Evolutionary conservation across 2,329 filamentous ascomycete genomes (phyloP).

Genomic region (Ophiostoma tasmaniense): DNA sequence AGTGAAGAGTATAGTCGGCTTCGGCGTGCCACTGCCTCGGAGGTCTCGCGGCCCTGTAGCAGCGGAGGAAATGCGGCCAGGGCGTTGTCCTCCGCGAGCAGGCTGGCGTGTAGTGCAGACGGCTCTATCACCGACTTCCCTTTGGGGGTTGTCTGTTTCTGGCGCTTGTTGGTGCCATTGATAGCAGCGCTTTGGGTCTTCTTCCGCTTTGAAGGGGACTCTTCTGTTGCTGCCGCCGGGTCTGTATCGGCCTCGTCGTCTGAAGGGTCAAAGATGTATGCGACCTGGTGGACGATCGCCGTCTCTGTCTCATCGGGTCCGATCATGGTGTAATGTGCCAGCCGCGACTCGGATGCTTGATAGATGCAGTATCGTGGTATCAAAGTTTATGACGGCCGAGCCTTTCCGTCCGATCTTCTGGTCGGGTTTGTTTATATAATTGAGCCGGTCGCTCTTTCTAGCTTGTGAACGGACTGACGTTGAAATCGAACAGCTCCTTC

Average conservation of each 20-base stretch:
- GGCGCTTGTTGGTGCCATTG: not conserved
- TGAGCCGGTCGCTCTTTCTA: not conserved
- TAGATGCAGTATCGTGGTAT: not conserved
- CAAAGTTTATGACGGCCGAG: not conserved
- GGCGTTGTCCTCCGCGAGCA: not conserved
- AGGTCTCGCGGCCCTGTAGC: conserved; percentile 45
- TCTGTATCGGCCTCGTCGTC: conserved; percentile 27
- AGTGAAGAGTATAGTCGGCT: conserved; percentile 51
- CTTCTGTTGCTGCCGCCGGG: not conserved
- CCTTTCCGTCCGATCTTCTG: too few relatives aligned
- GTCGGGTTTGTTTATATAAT: not conserved
- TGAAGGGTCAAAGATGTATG: conserved; percentile 53
- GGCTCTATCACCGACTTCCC: not conserved
- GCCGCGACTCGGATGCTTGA: not conserved
- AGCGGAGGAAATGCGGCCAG: conserved; percentile 41
- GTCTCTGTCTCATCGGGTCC: conserved; percentile 12
- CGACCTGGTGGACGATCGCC: conserved; percentile 36
- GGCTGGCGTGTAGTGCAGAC: not conserved
- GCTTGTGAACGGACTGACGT: not conserved
- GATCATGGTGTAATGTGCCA: not conserved
- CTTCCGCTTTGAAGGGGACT: conserved; percentile 1
- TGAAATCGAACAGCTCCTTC: not conserved
- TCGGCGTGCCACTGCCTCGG: conserved; percentile 43
- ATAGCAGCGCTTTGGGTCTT: not conserved
- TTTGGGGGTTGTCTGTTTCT: not conserved